Percentiles rank a stretch among this genome's conserved stretches.
These are phyloP conservation scores for Sphagnum fallax DNA, from an alignment of 228 moss, liverwort and hornwort genomes.

Conservation along the genomic window DNA sequence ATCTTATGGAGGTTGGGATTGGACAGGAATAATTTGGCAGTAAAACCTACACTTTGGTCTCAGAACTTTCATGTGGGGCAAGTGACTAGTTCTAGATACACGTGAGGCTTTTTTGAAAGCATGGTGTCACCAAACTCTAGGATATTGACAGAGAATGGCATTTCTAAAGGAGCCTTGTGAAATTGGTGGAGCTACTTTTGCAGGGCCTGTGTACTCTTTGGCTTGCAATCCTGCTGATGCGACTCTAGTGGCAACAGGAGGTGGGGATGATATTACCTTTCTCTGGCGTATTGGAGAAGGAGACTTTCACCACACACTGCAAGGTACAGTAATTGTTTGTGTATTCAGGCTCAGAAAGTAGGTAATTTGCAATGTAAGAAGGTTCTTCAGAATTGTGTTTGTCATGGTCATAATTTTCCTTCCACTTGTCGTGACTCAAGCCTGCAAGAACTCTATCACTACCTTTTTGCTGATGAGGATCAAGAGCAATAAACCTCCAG, in stretches of 20 bases:
- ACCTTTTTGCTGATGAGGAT: too few relatives aligned
- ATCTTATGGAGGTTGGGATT: neutral
- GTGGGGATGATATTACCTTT: conserved; percentile 77
- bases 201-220: conserved; percentile 78
- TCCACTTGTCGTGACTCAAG: too few relatives aligned
- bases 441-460: too few relatives aligned
- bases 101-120: neutral
- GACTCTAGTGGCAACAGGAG: conserved; percentile 78
- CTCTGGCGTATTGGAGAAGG: conserved; percentile 85
- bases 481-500: too few relatives aligned
- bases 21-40: too few relatives aligned
- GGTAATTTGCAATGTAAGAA: neutral
- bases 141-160: neutral
- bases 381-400: too few relatives aligned
- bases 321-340: conserved; percentile 30
- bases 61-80: neutral
- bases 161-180: neutral
- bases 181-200: neutral
- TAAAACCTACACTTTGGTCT: too few relatives aligned
- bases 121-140: neutral
- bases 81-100: neutral
- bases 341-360: neutral
- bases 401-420: too few relatives aligned
- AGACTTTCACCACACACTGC: conserved; percentile 57
- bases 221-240: conserved; percentile 67